A percentile compares a stretch with the other conserved stretches of the same genome.
Evolutionary conservation across 768 basidiomycete species (phyloP).

Genomic region (Collybiopsis luxurians): DNA sequence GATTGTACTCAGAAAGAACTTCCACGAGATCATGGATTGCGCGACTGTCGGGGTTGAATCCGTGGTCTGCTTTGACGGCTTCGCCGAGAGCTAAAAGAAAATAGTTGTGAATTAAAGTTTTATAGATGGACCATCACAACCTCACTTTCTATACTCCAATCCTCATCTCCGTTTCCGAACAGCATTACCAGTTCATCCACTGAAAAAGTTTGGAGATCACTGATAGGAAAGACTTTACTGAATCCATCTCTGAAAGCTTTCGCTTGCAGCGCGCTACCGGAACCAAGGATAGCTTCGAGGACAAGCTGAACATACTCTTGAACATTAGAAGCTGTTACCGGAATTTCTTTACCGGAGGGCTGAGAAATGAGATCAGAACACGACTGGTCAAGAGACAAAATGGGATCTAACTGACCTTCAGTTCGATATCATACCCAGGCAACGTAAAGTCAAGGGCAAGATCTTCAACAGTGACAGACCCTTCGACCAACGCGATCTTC

Average conservation of each 20-base stretch:
- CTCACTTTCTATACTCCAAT: conserved; percentile 92
- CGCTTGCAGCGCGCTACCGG: conserved; percentile 74
- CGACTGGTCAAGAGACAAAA: neutral
- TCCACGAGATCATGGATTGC: conserved; percentile 87
- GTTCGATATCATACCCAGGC: conserved; percentile 92
- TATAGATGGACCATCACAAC: conserved; percentile 2
- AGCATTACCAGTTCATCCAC: conserved; percentile 94
- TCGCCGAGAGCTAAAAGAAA: conserved; percentile 69
- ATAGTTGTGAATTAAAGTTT: neutral
- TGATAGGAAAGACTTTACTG: conserved; percentile 93
- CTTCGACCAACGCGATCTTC: conserved; percentile 51
- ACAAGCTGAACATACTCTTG: conserved; percentile 88
- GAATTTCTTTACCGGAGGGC: conserved; percentile 75
- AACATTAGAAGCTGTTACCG: conserved; percentile 85
- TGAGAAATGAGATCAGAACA: conserved; percentile 24
- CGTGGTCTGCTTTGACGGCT: conserved; percentile 95
- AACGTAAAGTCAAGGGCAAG: conserved; percentile 94
- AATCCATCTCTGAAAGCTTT: conserved; percentile 94
- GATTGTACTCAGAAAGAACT: conserved; percentile 81
- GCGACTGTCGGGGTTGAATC: conserved; percentile 93
- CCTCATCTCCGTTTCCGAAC: conserved; percentile 96
- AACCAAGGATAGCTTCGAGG: conserved; percentile 83
- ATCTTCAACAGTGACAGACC: conserved; percentile 75
- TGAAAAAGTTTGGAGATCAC: conserved; percentile 88
- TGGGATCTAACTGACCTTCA: conserved; percentile 53